A percentile compares a stretch with the other conserved stretches of the same genome.
phyloP scores from a whole-genome alignment of 176 grass and related monocot species.

The Ensete ventricosum region DNA sequence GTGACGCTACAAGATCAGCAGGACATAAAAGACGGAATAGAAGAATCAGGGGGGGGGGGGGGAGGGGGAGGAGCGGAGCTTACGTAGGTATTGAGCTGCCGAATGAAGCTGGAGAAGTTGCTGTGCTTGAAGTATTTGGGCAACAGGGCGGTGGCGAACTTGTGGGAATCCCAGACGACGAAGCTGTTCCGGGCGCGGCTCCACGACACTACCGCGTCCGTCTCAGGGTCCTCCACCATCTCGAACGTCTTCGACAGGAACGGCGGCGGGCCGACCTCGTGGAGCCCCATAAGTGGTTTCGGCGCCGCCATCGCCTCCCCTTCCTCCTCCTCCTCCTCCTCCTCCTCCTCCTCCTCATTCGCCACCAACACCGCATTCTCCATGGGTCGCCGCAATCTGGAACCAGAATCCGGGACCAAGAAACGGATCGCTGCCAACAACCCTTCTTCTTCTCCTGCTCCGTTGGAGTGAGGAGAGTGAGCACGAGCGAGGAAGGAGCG shows the following conservation, averaged over 20 bases:
- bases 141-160: conserved; percentile 37
- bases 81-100: conserved; percentile 27
- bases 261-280: conserved; percentile 6
- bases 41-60: not conserved
- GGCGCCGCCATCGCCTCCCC: not conserved
- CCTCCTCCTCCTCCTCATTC: conserved; percentile 8
- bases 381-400: not conserved
- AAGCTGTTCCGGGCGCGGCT: conserved; percentile 24
- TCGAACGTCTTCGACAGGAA: conserved; percentile 16
- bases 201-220: conserved; percentile 13
- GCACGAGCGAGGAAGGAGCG: not conserved
- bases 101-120: conserved; percentile 28
- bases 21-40: not conserved
- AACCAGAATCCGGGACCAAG: not conserved
- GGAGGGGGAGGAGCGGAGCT: not conserved
- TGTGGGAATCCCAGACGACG: conserved; percentile 52
- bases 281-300: conserved; percentile 1
- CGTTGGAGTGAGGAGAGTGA: not conserved
- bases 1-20: too few species aligned
- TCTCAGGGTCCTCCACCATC: conserved; percentile 14
- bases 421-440: not conserved
- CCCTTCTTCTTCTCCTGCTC: not conserved
- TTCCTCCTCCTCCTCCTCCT: not conserved
- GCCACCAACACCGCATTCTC: not conserved
- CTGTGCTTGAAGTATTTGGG: conserved; percentile 27